Conservation (phyloP, 257 asterid species). For the Solanum tarijense region DNA sequence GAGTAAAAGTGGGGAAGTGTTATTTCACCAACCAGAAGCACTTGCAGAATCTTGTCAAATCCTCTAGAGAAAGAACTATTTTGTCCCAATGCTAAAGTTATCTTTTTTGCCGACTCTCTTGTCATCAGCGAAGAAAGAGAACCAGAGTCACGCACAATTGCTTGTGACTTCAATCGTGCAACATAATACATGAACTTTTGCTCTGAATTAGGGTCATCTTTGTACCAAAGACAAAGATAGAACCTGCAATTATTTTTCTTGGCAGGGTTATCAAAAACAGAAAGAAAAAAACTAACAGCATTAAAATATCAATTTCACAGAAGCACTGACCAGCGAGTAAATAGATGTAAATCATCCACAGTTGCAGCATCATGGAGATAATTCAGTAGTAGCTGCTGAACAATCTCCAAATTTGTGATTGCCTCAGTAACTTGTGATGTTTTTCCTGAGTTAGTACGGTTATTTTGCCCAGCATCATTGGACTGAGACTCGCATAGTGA, state of each 20-base stretch:
- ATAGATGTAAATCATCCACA: constrained; percentile 55
- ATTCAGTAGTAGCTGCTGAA: constrained; percentile 92
- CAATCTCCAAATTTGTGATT: constrained; percentile 54
- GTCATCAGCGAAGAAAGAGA: constrained; percentile 42
- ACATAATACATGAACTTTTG: constrained; percentile 50
- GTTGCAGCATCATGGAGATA: constrained; percentile 78
- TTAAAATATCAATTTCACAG: not conserved
- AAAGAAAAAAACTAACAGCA: constrained; percentile 4
- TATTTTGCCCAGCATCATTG: constrained; percentile 39
- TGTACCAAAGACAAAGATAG: constrained; percentile 93
- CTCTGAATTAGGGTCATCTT: constrained; percentile 78
- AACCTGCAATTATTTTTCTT: constrained; percentile 55
- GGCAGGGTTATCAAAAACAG: constrained; percentile 1
- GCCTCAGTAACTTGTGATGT: constrained; percentile 34
- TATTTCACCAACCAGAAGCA: constrained; percentile 73
- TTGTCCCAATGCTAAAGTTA: constrained; percentile 83
- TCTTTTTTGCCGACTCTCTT: constrained; percentile 72
- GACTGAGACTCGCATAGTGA: constrained; percentile 43
- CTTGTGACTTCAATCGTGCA: constrained; percentile 69
- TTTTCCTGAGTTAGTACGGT: constrained; percentile 26
- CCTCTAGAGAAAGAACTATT: constrained; percentile 90
- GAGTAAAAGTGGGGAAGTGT: constrained; percentile 8
- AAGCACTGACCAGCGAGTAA: constrained; percentile 73
- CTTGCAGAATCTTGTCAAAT: constrained; percentile 89
- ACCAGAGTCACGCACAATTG: constrained; percentile 53